Evolutionary conservation across 2,329 filamentous ascomycete genomes (phyloP).

Genomic region (Karstenula rhodostoma): DNA sequence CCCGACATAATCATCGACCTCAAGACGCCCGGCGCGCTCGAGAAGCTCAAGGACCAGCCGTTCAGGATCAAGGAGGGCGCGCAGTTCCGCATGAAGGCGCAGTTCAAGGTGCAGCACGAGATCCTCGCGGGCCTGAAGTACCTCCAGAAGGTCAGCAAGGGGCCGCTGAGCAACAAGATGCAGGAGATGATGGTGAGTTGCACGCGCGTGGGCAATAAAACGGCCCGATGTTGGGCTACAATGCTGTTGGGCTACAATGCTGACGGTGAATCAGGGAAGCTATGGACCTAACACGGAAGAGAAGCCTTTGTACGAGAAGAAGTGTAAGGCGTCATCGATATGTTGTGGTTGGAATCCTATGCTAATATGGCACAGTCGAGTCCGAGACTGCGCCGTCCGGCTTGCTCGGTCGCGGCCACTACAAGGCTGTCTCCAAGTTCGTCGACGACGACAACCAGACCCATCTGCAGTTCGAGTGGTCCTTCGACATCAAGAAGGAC

Average conservation of each 20-base stretch:
- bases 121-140: constrained; percentile 96
- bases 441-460: constrained; percentile 93
- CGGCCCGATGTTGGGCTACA: not conserved
- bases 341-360: not conserved
- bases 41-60: constrained; percentile 84
- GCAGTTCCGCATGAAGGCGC: constrained; percentile 91
- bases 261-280: not conserved
- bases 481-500: constrained; percentile 95
- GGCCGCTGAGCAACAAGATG: constrained; percentile 88
- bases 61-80: constrained; percentile 98
- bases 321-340: constrained; percentile 69
- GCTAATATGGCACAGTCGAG: constrained; percentile 67
- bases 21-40: constrained; percentile 74
- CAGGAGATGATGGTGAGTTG: constrained; percentile 92
- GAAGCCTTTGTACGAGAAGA: constrained; percentile 86
- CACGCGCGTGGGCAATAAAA: not conserved
- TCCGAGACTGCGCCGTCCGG: constrained; percentile 91
- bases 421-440: constrained; percentile 88
- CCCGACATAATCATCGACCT: constrained; percentile 89
- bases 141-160: constrained; percentile 90
- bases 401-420: constrained; percentile 88
- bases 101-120: constrained; percentile 96
- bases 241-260: constrained; percentile 14
- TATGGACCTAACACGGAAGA: constrained; percentile 93
- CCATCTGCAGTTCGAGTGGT: constrained; percentile 94